phyloP scores from a whole-genome alignment of 352 stramenopile species.

The Phytophthora melonis region DNA sequence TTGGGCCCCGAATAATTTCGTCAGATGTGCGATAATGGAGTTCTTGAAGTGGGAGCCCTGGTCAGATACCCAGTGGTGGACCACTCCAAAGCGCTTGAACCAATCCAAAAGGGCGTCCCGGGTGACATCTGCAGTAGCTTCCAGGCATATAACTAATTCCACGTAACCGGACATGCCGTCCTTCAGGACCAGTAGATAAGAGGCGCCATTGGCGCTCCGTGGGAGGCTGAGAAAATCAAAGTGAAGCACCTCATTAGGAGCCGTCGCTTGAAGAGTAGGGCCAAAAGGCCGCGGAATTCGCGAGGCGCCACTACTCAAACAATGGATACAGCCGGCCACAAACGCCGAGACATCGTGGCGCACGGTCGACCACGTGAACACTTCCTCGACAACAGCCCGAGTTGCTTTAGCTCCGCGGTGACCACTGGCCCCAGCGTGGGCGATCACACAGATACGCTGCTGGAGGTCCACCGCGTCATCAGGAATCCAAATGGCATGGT shows the following conservation, averaged over 20 bases:
- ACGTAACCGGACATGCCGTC: background rate
- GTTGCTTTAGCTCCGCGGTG: background rate
- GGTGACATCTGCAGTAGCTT: background rate
- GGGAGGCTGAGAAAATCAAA: slow-evolving; percentile 2
- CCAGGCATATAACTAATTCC: background rate
- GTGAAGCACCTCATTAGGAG: background rate
- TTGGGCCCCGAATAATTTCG: background rate
- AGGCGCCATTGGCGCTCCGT: background rate
- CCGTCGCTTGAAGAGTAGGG: background rate
- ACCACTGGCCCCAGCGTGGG: too few species aligned
- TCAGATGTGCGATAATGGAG: background rate
- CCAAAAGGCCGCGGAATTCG: background rate
- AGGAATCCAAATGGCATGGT: background rate
- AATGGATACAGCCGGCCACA: background rate
- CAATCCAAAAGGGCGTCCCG: background rate
- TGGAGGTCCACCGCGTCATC: background rate
- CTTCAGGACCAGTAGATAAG: background rate
- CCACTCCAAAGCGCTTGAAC: background rate
- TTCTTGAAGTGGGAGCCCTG: background rate
- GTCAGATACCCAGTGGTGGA: background rate
- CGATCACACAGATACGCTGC: background rate
- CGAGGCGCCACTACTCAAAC: background rate
- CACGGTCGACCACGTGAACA: background rate
- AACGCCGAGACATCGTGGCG: background rate
- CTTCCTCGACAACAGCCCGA: background rate